Percentiles rank a stretch among this genome's conserved stretches.
Conservation (phyloP, 2,329 filamentous ascomycete genomes). For the Diplodia mutila region DNA sequence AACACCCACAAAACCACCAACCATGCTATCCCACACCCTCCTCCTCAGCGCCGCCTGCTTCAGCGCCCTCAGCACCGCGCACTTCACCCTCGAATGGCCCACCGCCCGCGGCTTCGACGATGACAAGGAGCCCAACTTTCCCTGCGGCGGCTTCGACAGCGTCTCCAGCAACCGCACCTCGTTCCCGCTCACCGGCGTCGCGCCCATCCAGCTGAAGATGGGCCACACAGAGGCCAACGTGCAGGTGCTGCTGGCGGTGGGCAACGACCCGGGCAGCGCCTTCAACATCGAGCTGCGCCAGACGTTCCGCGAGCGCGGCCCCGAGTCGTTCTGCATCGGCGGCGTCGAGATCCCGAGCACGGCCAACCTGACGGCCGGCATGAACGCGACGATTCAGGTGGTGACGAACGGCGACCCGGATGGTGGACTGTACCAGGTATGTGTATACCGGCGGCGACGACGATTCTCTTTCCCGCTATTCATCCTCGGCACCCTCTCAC, state of each 20-base stretch:
- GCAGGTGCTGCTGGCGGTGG: constrained; percentile 58
- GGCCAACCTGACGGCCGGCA: constrained; percentile 61
- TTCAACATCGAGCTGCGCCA: constrained; percentile 72
- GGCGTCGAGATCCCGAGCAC: constrained; percentile 58
- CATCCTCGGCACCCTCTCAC: too few species aligned
- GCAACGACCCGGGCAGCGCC: constrained; percentile 57
- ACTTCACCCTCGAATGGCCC: constrained; percentile 61
- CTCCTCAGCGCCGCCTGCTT: constrained; percentile 32
- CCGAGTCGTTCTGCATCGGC: constrained; percentile 69
- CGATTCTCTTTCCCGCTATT: background rate
- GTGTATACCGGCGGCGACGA: too few species aligned
- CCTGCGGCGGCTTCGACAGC: constrained; percentile 56
- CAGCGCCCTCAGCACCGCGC: constrained; percentile 53
- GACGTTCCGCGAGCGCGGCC: constrained; percentile 62
- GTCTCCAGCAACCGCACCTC: constrained; percentile 50
- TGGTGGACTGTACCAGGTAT: constrained; percentile 67
- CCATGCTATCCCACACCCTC: constrained; percentile 35
- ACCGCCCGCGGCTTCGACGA: constrained; percentile 54
- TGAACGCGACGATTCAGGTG: constrained; percentile 69
- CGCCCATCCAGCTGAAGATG: constrained; percentile 57
- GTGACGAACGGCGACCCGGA: constrained; percentile 63
- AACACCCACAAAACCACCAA: constrained; percentile 22
- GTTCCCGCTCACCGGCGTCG: constrained; percentile 51
- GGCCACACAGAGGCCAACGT: constrained; percentile 57
- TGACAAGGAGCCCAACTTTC: constrained; percentile 51